Conservation (phyloP, 2,329 filamentous ascomycete genomes). For the Fusarium nurragi region DNA sequence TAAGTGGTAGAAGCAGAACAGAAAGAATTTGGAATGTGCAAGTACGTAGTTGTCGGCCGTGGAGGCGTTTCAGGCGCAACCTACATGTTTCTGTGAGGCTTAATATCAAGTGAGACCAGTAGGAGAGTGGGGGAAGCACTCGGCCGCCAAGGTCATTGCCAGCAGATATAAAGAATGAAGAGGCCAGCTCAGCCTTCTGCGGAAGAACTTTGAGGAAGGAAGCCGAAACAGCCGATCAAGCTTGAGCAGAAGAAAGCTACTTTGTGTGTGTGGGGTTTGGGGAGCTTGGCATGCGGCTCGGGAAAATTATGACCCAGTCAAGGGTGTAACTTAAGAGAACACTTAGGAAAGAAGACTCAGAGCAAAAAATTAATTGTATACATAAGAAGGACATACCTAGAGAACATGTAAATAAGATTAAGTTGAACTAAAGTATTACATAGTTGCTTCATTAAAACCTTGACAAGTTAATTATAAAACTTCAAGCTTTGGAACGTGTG, state of each 20-base stretch:
- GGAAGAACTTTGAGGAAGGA: constrained; percentile 37
- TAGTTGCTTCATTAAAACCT: not conserved
- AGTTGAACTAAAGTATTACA: not conserved
- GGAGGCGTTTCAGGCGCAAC: constrained; percentile 38
- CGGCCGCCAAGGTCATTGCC: constrained; percentile 35
- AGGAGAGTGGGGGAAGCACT: constrained; percentile 37
- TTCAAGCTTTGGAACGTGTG: not conserved
- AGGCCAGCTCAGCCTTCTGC: constrained; percentile 48
- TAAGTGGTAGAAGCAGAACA: constrained; percentile 18
- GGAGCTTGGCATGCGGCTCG: constrained; percentile 1
- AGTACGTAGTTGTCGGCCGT: constrained; percentile 24
- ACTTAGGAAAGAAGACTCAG: not conserved
- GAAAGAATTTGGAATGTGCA: constrained; percentile 11
- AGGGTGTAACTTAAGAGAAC: not conserved
- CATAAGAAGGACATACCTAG: not conserved
- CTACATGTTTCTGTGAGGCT: constrained; percentile 43
- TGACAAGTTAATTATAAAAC: no score
- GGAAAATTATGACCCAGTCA: not conserved
- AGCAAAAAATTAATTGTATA: not conserved
- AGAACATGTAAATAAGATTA: not conserved
- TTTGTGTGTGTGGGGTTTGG: constrained; percentile 25
- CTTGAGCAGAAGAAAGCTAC: constrained; percentile 34
- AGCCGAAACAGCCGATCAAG: constrained; percentile 43
- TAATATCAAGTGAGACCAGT: constrained; percentile 17
- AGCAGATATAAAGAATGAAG: constrained; percentile 29